phyloP scores from a whole-genome alignment of 2,329 filamentous ascomycete genomes.

The Xylaria multiplex region DNA sequence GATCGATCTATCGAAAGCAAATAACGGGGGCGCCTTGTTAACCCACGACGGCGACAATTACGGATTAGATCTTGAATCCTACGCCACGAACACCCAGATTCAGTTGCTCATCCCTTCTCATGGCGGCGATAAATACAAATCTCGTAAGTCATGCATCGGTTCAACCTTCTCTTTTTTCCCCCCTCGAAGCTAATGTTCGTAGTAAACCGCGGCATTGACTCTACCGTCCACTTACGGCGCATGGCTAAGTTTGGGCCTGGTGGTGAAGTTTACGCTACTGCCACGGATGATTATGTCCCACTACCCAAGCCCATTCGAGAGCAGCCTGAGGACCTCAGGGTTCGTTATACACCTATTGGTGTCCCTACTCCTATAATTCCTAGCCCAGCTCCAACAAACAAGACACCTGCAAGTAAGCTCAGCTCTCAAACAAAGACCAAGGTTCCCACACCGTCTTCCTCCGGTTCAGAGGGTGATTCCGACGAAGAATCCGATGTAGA shows the following conservation, averaged over 20 bases:
- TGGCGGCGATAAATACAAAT: slow-evolving; percentile 63
- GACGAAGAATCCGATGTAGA: slow-evolving; percentile 58
- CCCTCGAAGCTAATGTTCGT: slow-evolving; percentile 38
- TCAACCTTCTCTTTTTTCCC: background rate
- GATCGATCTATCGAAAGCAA: slow-evolving; percentile 65
- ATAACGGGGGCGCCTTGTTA: slow-evolving; percentile 65
- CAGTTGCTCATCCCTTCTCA: slow-evolving; percentile 70
- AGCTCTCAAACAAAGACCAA: slow-evolving; percentile 26
- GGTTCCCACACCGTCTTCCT: slow-evolving; percentile 54
- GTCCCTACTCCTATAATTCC: slow-evolving; percentile 49
- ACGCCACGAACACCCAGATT: slow-evolving; percentile 62
- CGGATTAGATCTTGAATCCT: slow-evolving; percentile 64
- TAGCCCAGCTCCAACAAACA: slow-evolving; percentile 12
- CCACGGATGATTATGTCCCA: slow-evolving; percentile 55
- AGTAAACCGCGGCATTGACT: slow-evolving; percentile 62
- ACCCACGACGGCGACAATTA: slow-evolving; percentile 72
- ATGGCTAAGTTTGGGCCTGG: slow-evolving; percentile 65
- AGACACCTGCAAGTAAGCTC: background rate
- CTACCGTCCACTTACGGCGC: slow-evolving; percentile 72
- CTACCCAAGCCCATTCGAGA: slow-evolving; percentile 63
- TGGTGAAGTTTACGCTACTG: slow-evolving; percentile 53
- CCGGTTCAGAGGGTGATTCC: slow-evolving; percentile 52
- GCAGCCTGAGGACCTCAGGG: slow-evolving; percentile 74
- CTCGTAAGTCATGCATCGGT: slow-evolving; percentile 56
- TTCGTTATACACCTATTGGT: slow-evolving; percentile 75